These are phyloP conservation scores for Besnoitia besnoiti DNA, from an alignment of 169 alveolate genomes.

Conservation along the genomic window DNA sequence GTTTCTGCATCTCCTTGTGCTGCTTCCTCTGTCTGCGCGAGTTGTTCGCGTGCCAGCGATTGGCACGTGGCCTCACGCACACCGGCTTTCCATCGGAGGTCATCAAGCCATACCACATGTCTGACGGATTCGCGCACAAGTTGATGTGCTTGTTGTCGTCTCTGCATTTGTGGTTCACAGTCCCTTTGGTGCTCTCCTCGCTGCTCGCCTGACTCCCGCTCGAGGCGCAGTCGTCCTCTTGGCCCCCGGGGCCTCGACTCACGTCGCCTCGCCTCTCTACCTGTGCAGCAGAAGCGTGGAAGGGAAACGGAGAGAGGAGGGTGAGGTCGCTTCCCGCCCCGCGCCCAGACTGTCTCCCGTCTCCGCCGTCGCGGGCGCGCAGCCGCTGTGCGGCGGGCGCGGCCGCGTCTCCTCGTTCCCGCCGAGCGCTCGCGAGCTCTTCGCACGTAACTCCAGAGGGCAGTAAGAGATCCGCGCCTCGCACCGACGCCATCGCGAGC, in stretches of 20 bases:
- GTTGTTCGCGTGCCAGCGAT: conserved; percentile 1
- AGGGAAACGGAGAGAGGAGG: not conserved
- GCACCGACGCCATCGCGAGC: too few relatives aligned
- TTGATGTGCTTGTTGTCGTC: conserved; percentile 33
- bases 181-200: conserved; percentile 60
- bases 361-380: not conserved
- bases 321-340: not conserved
- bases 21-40: not conserved
- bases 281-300: not conserved
- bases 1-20: conserved; percentile 4
- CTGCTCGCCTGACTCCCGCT: conserved; percentile 58
- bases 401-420: conserved; percentile 21
- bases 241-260: too few relatives aligned
- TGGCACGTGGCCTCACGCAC: conserved; percentile 28
- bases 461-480: not conserved
- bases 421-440: not conserved
- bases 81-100: conserved; percentile 42
- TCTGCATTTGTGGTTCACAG: conserved; percentile 53
- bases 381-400: conserved; percentile 35
- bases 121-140: conserved; percentile 49
- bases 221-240: not conserved
- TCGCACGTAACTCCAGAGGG: not conserved
- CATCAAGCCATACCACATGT: conserved; percentile 49
- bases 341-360: not conserved
- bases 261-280: not conserved